These are phyloP conservation scores for Cylindrodendrum hubeiense DNA, from an alignment of 2,329 filamentous ascomycete genomes.

Conservation along the genomic window DNA sequence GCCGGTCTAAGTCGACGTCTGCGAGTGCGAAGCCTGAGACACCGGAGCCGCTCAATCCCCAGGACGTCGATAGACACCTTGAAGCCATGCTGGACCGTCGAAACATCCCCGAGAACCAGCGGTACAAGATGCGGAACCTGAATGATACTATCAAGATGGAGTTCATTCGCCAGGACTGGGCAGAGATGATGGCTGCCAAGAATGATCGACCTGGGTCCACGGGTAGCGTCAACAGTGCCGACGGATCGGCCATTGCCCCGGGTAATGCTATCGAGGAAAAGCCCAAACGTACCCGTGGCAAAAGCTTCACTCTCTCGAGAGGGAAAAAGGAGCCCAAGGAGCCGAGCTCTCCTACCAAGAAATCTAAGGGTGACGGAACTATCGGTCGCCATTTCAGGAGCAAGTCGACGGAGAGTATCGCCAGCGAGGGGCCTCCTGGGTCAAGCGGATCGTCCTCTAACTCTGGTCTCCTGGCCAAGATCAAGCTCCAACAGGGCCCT, in stretches of 20 bases:
- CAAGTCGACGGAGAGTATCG: conserved; percentile 79
- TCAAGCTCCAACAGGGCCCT: conserved; percentile 80
- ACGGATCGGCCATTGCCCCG: conserved; percentile 49
- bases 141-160: conserved; percentile 94
- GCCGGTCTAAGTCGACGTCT: conserved; percentile 52
- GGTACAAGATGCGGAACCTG: conserved; percentile 93
- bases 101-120: conserved; percentile 93
- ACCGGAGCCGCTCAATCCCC: conserved; percentile 67
- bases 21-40: conserved; percentile 44
- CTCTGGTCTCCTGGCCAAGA: conserved; percentile 72
- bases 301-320: conserved; percentile 82
- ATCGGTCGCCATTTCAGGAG: conserved; percentile 74
- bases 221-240: conserved; percentile 56
- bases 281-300: conserved; percentile 60
- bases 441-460: conserved; percentile 67
- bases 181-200: conserved; percentile 70
- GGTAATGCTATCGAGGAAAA: conserved; percentile 61
- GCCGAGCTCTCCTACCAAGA: conserved; percentile 78
- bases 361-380: conserved; percentile 75
- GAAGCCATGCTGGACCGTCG: conserved; percentile 81
- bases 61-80: conserved; percentile 68
- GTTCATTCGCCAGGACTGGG: conserved; percentile 91
- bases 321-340: conserved; percentile 71
- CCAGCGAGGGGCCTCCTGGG: conserved; percentile 68
- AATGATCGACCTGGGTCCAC: conserved; percentile 59